A percentile compares a stretch with the other conserved stretches of the same genome.
phyloP scores from a whole-genome alignment of 2,329 filamentous ascomycete genomes.

The Trichoderma koningii region DNA sequence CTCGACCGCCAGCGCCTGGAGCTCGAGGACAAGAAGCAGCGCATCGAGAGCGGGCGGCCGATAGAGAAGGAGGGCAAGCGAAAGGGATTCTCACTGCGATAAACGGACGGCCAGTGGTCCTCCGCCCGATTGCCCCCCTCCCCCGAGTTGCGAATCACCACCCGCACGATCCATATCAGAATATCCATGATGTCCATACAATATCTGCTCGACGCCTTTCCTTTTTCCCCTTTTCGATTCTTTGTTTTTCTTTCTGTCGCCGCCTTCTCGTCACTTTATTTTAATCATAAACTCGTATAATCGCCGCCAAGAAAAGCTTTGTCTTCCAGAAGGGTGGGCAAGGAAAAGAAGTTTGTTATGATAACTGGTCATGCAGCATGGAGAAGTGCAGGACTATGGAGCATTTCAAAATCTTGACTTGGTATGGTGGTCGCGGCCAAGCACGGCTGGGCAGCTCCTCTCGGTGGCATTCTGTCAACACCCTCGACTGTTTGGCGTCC shows the following conservation, averaged over 20 bases:
- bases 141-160: conserved; percentile 31
- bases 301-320: conserved; percentile 42
- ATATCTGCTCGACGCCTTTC: conserved; percentile 59
- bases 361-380: conserved; percentile 41
- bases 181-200: conserved; percentile 61
- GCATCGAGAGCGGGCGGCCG: conserved; percentile 92
- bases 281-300: conserved; percentile 46
- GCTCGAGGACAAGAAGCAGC: conserved; percentile 96
- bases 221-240: conserved; percentile 49
- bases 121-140: conserved; percentile 24
- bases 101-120: conserved; percentile 46
- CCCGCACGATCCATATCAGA: conserved; percentile 56
- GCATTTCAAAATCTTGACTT: conserved; percentile 28
- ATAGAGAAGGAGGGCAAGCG: conserved; percentile 98
- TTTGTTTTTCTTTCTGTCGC: conserved; percentile 42
- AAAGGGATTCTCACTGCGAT: conserved; percentile 99
- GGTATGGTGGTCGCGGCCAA: conserved; percentile 15
- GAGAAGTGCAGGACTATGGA: conserved; percentile 39
- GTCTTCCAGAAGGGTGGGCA: conserved; percentile 36
- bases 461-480: neutral
- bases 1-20: conserved; percentile 92
- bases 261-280: conserved; percentile 41
- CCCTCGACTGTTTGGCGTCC: neutral
- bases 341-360: conserved; percentile 41
- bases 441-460: conserved; percentile 12